A percentile compares a stretch with the other conserved stretches of the same genome.
Evolutionary conservation across 75 land plant genomes (phyloP).

Genomic region (Selaginella tamariscina): DNA sequence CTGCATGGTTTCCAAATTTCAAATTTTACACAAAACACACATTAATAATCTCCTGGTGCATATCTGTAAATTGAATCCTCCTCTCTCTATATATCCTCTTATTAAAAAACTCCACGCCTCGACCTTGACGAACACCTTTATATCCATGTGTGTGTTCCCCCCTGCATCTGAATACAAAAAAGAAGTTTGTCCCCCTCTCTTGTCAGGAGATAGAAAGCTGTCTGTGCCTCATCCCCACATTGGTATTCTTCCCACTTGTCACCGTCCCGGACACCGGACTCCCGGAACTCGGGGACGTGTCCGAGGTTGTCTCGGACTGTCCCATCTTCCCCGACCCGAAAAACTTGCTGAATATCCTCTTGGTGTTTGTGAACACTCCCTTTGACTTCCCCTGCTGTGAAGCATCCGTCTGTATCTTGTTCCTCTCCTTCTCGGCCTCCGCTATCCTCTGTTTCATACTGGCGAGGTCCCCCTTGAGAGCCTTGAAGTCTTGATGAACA

Average conservation of each 20-base stretch:
- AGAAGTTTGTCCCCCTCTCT: no score
- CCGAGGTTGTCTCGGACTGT: constrained; percentile 18
- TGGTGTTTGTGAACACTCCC: constrained; percentile 35
- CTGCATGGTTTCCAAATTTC: no score
- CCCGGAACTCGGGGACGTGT: neutral
- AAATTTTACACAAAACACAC: no score
- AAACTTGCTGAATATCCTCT: constrained; percentile 56
- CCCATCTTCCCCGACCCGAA: constrained; percentile 38
- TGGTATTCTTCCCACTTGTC: neutral
- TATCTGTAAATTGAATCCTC: no score
- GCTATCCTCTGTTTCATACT: constrained; percentile 50
- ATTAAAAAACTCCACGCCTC: no score
- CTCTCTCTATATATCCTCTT: no score
- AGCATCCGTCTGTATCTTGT: constrained; percentile 22
- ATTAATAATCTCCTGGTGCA: no score
- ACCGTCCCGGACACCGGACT: neutral
- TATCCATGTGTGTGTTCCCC: no score
- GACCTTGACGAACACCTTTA: no score
- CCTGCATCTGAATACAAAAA: no score
- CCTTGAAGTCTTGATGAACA: constrained; percentile 46
- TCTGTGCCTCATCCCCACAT: no score
- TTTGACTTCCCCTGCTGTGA: constrained; percentile 33
- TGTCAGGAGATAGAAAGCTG: no score
- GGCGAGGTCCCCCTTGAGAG: constrained; percentile 41
- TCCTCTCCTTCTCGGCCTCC: constrained; percentile 41